These are phyloP conservation scores for Striga hermonthica DNA, from an alignment of 305 asterid species.

Conservation along the genomic window DNA sequence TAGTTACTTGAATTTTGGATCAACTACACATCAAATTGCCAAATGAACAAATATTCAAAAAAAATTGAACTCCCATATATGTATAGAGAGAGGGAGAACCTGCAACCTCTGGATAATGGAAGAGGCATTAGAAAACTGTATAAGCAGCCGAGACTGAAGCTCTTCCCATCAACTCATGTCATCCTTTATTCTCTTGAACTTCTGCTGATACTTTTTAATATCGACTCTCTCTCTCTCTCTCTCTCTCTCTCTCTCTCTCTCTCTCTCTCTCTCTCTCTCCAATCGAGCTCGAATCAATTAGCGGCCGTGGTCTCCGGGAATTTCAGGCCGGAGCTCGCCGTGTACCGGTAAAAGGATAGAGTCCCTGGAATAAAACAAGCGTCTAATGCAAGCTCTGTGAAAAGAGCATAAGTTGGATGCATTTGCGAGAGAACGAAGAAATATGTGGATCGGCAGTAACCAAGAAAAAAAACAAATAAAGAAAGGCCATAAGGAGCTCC, in stretches of 20 bases:
- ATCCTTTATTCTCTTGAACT: constrained; percentile 54
- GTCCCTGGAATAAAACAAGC: constrained; percentile 35
- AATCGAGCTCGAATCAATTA: too few species aligned
- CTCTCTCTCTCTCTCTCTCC: neutral
- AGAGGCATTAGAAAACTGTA: constrained; percentile 61
- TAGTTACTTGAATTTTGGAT: constrained; percentile 50
- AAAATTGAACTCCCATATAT: too few species aligned
- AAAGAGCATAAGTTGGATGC: constrained; percentile 68
- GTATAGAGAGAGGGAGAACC: constrained; percentile 39
- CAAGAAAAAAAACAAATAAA: constrained; percentile 44
- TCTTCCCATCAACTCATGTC: constrained; percentile 70
- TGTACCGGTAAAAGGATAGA: too few species aligned
- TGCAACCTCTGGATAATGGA: constrained; percentile 69
- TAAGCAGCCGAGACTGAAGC: constrained; percentile 53
- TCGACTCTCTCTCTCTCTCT: constrained; percentile 44
- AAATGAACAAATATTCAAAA: neutral
- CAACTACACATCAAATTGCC: constrained; percentile 36
- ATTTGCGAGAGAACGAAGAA: constrained; percentile 86
- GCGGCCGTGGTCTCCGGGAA: too few species aligned
- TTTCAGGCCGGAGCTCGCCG: too few species aligned
- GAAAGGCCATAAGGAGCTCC: constrained; percentile 77
- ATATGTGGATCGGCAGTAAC: constrained; percentile 55
- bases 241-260: constrained; percentile 54
- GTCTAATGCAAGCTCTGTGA: constrained; percentile 69
- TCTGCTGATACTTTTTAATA: constrained; percentile 66